A percentile compares a stretch with the other conserved stretches of the same genome.
Conservation (phyloP, 192 early-diverging fungal genomes). For the Backusella morwellensis region DNA sequence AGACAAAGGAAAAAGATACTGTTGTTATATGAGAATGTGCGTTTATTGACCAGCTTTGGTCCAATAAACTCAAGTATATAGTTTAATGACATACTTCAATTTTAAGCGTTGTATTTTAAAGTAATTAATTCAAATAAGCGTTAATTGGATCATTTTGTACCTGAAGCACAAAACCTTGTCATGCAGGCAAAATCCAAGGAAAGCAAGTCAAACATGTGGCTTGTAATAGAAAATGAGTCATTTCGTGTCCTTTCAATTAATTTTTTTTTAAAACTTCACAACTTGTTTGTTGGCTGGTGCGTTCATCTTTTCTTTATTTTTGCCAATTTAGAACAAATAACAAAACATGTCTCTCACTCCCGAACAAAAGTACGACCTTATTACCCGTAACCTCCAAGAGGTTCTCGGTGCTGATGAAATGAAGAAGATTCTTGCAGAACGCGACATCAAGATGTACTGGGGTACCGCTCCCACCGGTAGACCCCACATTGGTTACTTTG, state of each 20-base stretch:
- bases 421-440: conserved; percentile 77
- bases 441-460: conserved; percentile 95
- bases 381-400: conserved; percentile 93
- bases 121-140: background rate
- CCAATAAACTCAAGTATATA: background rate
- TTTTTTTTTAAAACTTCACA: background rate
- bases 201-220: background rate
- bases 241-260: conserved; percentile 5
- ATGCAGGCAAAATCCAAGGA: background rate
- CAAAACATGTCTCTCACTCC: conserved; percentile 41
- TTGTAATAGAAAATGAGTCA: background rate
- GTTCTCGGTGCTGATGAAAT: conserved; percentile 87
- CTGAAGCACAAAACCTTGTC: background rate
- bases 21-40: too few relatives aligned
- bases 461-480: conserved; percentile 96
- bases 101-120: too few relatives aligned
- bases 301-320: background rate
- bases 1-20: too few relatives aligned
- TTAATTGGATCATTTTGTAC: background rate
- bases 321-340: background rate
- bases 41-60: too few relatives aligned
- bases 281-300: background rate
- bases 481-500: conserved; percentile 98
- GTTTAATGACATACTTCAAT: too few relatives aligned
- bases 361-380: conserved; percentile 77